Evolutionary conservation across 257 asterid species (phyloP).

Genomic region (Perilla frutescens): DNA sequence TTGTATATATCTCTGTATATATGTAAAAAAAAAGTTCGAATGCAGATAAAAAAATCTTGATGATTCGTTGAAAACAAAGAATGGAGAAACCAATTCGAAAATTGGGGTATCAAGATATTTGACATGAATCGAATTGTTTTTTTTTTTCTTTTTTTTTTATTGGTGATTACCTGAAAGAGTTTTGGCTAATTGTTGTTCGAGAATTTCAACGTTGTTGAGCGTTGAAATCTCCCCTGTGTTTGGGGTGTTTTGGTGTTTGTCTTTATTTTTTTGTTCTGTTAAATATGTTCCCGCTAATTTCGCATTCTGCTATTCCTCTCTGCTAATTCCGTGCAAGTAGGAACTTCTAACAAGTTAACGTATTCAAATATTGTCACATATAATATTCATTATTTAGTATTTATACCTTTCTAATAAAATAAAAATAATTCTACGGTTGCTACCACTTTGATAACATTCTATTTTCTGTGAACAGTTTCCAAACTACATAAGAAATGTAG

Average conservation of each 20-base stretch:
- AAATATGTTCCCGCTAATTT: constrained; percentile 42
- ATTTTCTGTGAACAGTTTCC: too few species aligned
- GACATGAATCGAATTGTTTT: not conserved
- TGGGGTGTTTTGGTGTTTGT: constrained; percentile 18
- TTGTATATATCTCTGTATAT: too few species aligned
- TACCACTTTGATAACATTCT: too few species aligned
- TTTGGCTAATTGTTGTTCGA: constrained; percentile 32
- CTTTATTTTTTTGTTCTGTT: constrained; percentile 2
- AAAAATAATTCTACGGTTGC: too few species aligned
- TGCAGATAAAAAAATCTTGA: too few species aligned
- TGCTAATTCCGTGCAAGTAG: constrained; percentile 23
- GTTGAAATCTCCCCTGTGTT: constrained; percentile 50
- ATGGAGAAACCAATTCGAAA: too few species aligned
- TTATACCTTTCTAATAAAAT: too few species aligned
- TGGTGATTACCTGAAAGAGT: constrained; percentile 44
- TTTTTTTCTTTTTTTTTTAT: not conserved
- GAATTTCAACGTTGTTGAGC: constrained; percentile 37
- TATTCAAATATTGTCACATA: too few species aligned
- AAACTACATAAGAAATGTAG: too few species aligned
- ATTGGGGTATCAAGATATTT: not conserved
- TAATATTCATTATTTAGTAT: too few species aligned
- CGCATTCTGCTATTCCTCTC: constrained; percentile 25
- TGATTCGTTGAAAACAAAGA: too few species aligned
- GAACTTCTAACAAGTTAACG: not conserved
- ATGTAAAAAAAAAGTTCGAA: too few species aligned